These are phyloP conservation scores for Kazachstania psychrophila DNA, from an alignment of 805 yeast genomes.

Conservation along the genomic window DNA sequence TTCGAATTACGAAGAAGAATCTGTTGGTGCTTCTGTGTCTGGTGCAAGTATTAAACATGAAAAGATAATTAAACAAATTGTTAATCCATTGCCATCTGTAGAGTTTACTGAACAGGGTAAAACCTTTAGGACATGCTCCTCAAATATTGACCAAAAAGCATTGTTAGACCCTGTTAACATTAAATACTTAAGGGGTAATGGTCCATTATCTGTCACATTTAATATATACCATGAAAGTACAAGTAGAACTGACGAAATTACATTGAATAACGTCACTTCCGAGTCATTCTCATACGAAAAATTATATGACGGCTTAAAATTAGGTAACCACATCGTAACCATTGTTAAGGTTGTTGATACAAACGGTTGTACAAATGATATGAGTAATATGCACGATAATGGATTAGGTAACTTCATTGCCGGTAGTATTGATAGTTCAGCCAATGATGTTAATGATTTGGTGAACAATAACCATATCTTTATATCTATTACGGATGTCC, in stretches of 20 bases:
- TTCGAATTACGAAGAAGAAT: constrained; percentile 42
- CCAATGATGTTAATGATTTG: constrained; percentile 31
- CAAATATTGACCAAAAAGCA: constrained; percentile 29
- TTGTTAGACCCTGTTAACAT: constrained; percentile 46
- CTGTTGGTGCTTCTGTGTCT: constrained; percentile 17
- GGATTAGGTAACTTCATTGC: constrained; percentile 36
- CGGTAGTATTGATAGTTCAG: constrained; percentile 47
- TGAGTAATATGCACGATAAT: constrained; percentile 24
- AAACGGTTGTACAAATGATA: constrained; percentile 54
- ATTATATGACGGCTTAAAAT: constrained; percentile 42
- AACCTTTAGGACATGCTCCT: constrained; percentile 42
- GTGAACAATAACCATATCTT: constrained; percentile 32
- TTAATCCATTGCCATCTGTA: constrained; percentile 55
- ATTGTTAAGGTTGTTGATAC: constrained; percentile 54
- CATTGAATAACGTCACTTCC: constrained; percentile 36
- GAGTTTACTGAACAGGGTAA: constrained; percentile 40
- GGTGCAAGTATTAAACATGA: constrained; percentile 9
- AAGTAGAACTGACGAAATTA: constrained; percentile 41
- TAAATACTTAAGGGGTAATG: constrained; percentile 41
- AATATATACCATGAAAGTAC: constrained; percentile 51
- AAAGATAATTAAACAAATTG: constrained; percentile 40
- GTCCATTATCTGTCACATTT: constrained; percentile 54
- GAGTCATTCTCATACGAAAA: constrained; percentile 32
- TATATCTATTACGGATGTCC: constrained; percentile 66
- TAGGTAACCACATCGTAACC: constrained; percentile 64